Conservation (phyloP, 208 protist genomes). For the Trypanosoma mega region DNA sequence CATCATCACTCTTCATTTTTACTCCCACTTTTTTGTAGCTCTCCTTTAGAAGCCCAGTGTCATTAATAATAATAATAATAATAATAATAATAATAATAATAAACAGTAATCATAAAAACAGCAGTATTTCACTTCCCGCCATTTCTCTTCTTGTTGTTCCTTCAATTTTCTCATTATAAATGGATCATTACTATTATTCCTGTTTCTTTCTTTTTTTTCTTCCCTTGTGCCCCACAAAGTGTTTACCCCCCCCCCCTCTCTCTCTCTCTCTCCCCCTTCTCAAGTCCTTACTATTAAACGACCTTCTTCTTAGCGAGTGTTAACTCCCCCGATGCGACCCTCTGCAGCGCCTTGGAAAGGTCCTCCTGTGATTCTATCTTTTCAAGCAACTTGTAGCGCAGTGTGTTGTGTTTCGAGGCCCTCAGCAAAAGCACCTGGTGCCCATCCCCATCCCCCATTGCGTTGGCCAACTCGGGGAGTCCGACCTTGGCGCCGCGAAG, state of each 20-base stretch:
- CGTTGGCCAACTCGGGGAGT: slow-evolving; percentile 10
- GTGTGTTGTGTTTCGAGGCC: slow-evolving; percentile 17
- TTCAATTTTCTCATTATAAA: background rate
- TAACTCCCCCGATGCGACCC: slow-evolving; percentile 16
- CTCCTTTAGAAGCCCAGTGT: too few relatives aligned
- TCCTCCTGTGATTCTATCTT: slow-evolving; percentile 8
- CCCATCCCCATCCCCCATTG: background rate
- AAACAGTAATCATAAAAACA: background rate
- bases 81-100: too few relatives aligned
- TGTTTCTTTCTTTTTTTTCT: background rate
- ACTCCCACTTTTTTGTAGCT: too few relatives aligned
- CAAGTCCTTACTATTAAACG: background rate
- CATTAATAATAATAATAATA: too few relatives aligned
- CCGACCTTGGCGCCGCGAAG: slow-evolving; percentile 10
- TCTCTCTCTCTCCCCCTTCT: background rate
- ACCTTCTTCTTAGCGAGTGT: slow-evolving; percentile 9
- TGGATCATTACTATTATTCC: background rate
- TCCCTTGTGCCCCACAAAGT: background rate
- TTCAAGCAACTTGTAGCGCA: slow-evolving; percentile 24
- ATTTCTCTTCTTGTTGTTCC: background rate
- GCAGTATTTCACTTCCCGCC: background rate
- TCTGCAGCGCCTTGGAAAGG: slow-evolving; percentile 16
- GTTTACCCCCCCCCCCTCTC: background rate
- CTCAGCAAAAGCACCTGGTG: slow-evolving; percentile 19
- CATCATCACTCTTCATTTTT: too few relatives aligned